Conservation (phyloP, 768 basidiomycete species). For the Agaricus subrufescens region DNA sequence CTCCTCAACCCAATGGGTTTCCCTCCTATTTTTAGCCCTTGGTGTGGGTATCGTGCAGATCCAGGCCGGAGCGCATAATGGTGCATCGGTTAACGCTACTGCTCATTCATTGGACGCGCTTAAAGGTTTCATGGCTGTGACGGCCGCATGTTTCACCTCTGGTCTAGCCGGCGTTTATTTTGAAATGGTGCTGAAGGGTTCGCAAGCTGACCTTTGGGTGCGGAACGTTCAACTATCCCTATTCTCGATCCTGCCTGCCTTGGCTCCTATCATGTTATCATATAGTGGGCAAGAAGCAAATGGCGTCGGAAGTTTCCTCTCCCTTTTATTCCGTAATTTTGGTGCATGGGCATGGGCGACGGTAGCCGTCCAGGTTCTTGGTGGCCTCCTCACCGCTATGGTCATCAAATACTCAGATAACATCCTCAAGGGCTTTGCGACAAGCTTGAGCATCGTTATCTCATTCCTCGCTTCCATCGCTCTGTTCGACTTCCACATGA, state of each 20-base stretch:
- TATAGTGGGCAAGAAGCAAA: conserved; percentile 20
- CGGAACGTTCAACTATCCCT: conserved; percentile 94
- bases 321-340: conserved; percentile 76
- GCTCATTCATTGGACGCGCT: conserved; percentile 68
- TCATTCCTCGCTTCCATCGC: conserved; percentile 90
- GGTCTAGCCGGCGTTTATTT: conserved; percentile 98
- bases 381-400: conserved; percentile 88
- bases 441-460: conserved; percentile 88
- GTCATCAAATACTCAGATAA: conserved; percentile 95
- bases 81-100: conserved; percentile 13
- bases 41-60: conserved; percentile 91
- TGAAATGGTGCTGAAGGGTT: conserved; percentile 94
- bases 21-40: conserved; percentile 78
- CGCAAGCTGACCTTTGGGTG: conserved; percentile 88
- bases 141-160: conserved; percentile 89
- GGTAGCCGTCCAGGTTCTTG: conserved; percentile 81
- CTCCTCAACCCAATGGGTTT: conserved; percentile 73
- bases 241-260: conserved; percentile 88
- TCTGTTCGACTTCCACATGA: conserved; percentile 87
- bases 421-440: conserved; percentile 92
- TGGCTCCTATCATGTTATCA: conserved; percentile 68
- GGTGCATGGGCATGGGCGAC: conserved; percentile 91
- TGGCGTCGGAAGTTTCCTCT: conserved; percentile 34
- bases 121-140: conserved; percentile 87
- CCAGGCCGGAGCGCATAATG: conserved; percentile 38